Evolutionary conservation across 805 yeast genomes (phyloP).

Genomic region (Wickerhamiella nectarea): DNA sequence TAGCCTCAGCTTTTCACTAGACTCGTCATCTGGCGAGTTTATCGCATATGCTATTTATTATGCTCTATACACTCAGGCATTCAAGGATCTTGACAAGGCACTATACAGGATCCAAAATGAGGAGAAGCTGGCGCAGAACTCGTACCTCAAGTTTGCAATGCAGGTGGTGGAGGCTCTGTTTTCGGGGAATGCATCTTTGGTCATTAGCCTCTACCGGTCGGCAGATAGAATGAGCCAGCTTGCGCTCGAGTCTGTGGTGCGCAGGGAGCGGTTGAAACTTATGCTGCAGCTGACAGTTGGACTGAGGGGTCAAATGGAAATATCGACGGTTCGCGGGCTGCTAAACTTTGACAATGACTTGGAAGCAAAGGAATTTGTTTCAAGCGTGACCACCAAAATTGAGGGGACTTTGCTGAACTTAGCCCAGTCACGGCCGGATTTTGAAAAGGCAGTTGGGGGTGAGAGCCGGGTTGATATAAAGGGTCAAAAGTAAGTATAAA

Average conservation of each 20-base stretch:
- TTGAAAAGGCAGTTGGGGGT: constrained; percentile 29
- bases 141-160: constrained; percentile 28
- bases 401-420: constrained; percentile 14
- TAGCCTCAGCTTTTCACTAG: constrained; percentile 22
- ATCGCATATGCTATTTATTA: constrained; percentile 61
- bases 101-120: constrained; percentile 21
- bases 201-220: constrained; percentile 33
- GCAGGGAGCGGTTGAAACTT: constrained; percentile 44
- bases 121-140: constrained; percentile 20
- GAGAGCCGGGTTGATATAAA: constrained; percentile 61
- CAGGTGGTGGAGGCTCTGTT: constrained; percentile 26
- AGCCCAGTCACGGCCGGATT: constrained; percentile 22
- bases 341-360: constrained; percentile 28
- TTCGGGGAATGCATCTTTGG: constrained; percentile 38
- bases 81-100: constrained; percentile 38
- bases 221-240: constrained; percentile 33
- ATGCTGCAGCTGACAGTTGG: constrained; percentile 40
- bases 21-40: constrained; percentile 42
- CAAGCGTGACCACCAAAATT: not conserved
- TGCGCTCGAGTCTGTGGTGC: constrained; percentile 40
- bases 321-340: constrained; percentile 17
- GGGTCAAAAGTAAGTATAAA: constrained; percentile 46
- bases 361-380: constrained; percentile 5
- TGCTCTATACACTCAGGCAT: constrained; percentile 57
- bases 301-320: constrained; percentile 20